A percentile compares a stretch with the other conserved stretches of the same genome.
Evolutionary conservation across 208 protist genomes (phyloP).

Genomic region (Wallacemonas collosoma): DNA sequence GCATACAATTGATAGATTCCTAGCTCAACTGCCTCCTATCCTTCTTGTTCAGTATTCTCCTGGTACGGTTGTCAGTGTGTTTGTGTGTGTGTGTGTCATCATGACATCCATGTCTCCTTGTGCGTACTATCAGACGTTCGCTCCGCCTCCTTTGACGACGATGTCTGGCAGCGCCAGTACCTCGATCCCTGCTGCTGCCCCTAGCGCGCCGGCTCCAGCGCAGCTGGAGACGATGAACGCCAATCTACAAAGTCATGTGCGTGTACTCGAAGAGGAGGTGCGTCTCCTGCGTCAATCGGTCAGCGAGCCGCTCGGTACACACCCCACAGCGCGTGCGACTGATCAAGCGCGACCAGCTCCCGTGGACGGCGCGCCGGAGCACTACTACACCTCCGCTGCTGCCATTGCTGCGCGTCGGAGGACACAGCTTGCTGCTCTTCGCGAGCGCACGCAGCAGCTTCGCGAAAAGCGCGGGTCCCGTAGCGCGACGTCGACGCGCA

Average conservation of each 20-base stretch:
- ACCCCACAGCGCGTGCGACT: background rate
- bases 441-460: constrained; percentile 4
- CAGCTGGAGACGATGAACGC: background rate
- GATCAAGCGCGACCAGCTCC: too few relatives aligned
- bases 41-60: too few relatives aligned
- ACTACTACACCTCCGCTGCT: constrained; percentile 14
- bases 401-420: constrained; percentile 13
- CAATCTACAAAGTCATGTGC: constrained; percentile 54
- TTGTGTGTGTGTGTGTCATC: background rate
- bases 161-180: background rate
- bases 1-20: background rate
- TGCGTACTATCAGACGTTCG: background rate
- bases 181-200: background rate
- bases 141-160: background rate
- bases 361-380: background rate
- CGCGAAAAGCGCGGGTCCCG: background rate
- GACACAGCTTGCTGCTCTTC: background rate
- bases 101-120: background rate
- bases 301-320: background rate
- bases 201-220: background rate
- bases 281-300: constrained; percentile 37
- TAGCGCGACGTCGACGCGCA: background rate
- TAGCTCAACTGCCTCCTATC: too few relatives aligned
- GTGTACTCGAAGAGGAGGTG: constrained; percentile 62
- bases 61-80: background rate